Evolutionary conservation across 306 rosid species (phyloP).

Genomic region (Calophaca sinica): DNA sequence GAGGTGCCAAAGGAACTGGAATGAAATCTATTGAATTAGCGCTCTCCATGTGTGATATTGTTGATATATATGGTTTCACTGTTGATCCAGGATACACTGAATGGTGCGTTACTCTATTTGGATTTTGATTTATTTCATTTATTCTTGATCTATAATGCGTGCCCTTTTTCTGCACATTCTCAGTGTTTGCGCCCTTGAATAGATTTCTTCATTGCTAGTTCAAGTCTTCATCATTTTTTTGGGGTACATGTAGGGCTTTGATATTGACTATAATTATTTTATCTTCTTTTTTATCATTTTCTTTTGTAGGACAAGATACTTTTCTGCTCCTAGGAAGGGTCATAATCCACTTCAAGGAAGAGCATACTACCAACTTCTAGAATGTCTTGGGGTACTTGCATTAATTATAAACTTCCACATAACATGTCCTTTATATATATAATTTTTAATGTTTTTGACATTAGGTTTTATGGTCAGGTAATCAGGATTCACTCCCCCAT

Average conservation of each 20-base stretch:
- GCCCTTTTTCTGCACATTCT: not conserved
- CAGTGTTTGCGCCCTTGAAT: conserved; percentile 15
- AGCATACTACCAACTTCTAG: conserved; percentile 95
- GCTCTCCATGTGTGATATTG: conserved; percentile 95
- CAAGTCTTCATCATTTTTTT: conserved; percentile 23
- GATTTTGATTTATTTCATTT: conserved; percentile 14
- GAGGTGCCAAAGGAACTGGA: conserved; percentile 99
- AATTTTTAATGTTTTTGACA: conserved; percentile 29
- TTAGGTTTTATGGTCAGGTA: conserved; percentile 64
- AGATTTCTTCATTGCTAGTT: conserved; percentile 34
- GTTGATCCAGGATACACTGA: conserved; percentile 99
- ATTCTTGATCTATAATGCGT: conserved; percentile 6
- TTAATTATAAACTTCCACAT: conserved; percentile 28
- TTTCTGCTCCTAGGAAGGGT: conserved; percentile 92
- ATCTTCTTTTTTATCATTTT: conserved; percentile 29
- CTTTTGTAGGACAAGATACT: conserved; percentile 85
- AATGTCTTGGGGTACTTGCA: conserved; percentile 92
- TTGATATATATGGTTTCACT: conserved; percentile 95
- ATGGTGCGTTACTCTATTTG: conserved; percentile 68
- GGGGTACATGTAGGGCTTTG: not conserved
- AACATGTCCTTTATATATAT: conserved; percentile 7
- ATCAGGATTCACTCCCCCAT: conserved; percentile 95
- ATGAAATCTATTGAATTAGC: conserved; percentile 98
- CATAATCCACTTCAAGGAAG: conserved; percentile 99
- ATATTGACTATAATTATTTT: conserved; percentile 2